These are phyloP conservation scores for Tieghemostelium lacteum DNA, from an alignment of 78 protist species.

Conservation along the genomic window DNA sequence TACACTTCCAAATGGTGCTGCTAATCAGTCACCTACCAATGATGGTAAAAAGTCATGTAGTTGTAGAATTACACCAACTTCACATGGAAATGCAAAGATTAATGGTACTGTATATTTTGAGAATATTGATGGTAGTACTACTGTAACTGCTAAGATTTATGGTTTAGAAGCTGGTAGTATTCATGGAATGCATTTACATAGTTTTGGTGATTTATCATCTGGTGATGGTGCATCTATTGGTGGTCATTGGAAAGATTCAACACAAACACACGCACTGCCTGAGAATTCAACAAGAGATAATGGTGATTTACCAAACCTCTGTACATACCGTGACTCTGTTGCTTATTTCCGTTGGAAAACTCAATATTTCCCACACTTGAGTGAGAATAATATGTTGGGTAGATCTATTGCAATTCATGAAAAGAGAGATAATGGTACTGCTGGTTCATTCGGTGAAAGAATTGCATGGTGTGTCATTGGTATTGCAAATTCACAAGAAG, in stretches of 20 bases:
- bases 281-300: not conserved
- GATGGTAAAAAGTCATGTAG: too few species aligned
- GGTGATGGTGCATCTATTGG: conserved; percentile 12
- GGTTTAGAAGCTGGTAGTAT: not conserved
- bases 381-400: not conserved
- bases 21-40: not conserved
- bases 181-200: conserved; percentile 52
- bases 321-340: not conserved
- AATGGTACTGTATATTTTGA: not conserved
- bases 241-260: conserved; percentile 25
- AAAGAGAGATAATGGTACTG: not conserved
- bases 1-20: not conserved
- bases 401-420: conserved; percentile 13
- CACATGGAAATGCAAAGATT: not conserved
- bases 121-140: not conserved
- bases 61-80: too few species aligned
- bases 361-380: not conserved
- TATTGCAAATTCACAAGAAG: too few species aligned
- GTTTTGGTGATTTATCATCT: not conserved
- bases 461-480: conserved; percentile 35
- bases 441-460: not conserved
- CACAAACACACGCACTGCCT: not conserved
- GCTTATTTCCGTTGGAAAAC: conserved; percentile 1
- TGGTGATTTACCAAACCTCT: conserved; percentile 45
- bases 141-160: not conserved